A percentile compares a stretch with the other conserved stretches of the same genome.
Conservation (phyloP, 371 early-diverging fungal genomes). For the Mortierella sp. region DNA sequence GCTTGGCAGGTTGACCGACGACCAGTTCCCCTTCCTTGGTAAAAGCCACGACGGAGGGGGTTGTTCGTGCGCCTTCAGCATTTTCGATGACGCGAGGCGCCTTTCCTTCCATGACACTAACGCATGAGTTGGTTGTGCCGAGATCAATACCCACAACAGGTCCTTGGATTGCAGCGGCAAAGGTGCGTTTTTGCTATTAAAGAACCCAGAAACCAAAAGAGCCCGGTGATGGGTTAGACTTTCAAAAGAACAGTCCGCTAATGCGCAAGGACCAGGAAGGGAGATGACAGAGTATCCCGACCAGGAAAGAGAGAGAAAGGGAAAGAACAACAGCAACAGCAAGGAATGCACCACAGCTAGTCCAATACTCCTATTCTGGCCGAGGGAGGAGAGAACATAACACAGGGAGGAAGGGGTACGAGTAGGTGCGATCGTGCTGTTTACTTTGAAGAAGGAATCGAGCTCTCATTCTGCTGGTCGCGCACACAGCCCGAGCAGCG, state of each 20-base stretch:
- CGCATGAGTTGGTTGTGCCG: slow-evolving; percentile 99
- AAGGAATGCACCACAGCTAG: neutral
- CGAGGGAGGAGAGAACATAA: too few species aligned
- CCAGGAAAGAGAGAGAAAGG: neutral
- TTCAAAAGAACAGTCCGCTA: neutral
- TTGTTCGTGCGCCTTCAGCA: slow-evolving; percentile 95
- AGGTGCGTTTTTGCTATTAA: slow-evolving; percentile 46
- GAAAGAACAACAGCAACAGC: neutral
- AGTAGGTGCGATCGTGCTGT: too few species aligned
- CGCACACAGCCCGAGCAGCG: too few species aligned
- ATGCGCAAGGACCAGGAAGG: neutral
- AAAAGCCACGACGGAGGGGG: slow-evolving; percentile 97
- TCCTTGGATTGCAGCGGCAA: slow-evolving; percentile 80
- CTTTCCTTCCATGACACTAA: slow-evolving; percentile 97
- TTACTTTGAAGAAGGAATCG: too few species aligned
- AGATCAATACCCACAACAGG: slow-evolving; percentile 98
- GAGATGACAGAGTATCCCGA: neutral
- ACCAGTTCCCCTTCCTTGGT: slow-evolving; percentile 91
- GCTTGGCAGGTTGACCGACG: slow-evolving; percentile 97
- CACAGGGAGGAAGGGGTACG: too few species aligned
- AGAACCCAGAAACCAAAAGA: too few species aligned
- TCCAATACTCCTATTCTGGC: too few species aligned
- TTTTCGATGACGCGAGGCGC: slow-evolving; percentile 97
- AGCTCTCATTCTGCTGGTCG: too few species aligned
- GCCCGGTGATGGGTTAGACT: too few species aligned